phyloP scores from a whole-genome alignment of 2,329 filamentous ascomycete genomes.

The Neonectria hederae region DNA sequence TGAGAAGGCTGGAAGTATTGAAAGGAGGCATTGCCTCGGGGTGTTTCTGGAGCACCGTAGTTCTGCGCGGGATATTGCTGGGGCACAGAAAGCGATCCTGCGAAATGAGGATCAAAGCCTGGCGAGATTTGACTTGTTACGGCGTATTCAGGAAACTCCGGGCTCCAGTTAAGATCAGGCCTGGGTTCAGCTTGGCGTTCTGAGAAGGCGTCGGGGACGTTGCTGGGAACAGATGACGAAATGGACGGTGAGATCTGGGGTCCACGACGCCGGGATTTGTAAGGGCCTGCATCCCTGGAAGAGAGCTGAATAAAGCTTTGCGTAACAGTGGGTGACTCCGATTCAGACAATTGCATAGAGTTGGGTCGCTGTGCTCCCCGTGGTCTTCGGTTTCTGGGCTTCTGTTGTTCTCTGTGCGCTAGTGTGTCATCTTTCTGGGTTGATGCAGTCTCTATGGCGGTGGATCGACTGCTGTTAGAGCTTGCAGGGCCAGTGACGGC shows the following conservation, averaged over 20 bases:
- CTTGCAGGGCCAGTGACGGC: background rate
- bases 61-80: slow-evolving; percentile 8
- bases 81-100: background rate
- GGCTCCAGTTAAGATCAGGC: slow-evolving; percentile 25
- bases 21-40: slow-evolving; percentile 15
- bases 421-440: background rate
- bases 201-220: slow-evolving; percentile 56
- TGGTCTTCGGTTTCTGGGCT: background rate
- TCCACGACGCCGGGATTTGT: slow-evolving; percentile 11
- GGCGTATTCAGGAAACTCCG: slow-evolving; percentile 16
- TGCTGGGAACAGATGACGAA: slow-evolving; percentile 61
- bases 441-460: background rate
- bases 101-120: slow-evolving; percentile 15
- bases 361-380: slow-evolving; percentile 10
- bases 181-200: slow-evolving; percentile 29
- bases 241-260: slow-evolving; percentile 20
- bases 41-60: slow-evolving; percentile 15
- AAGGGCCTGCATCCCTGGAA: slow-evolving; percentile 24
- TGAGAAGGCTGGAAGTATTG: slow-evolving; percentile 23
- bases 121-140: slow-evolving; percentile 14
- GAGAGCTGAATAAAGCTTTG: slow-evolving; percentile 47
- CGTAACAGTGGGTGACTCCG: slow-evolving; percentile 61
- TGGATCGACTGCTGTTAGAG: background rate
- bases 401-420: slow-evolving; percentile 6
- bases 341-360: slow-evolving; percentile 15